Evolutionary conservation across 352 stramenopile genomes (phyloP), one percentile per base, ranked within the genome.

Genomic region (Globisporangium sylvaticum): DNA sequence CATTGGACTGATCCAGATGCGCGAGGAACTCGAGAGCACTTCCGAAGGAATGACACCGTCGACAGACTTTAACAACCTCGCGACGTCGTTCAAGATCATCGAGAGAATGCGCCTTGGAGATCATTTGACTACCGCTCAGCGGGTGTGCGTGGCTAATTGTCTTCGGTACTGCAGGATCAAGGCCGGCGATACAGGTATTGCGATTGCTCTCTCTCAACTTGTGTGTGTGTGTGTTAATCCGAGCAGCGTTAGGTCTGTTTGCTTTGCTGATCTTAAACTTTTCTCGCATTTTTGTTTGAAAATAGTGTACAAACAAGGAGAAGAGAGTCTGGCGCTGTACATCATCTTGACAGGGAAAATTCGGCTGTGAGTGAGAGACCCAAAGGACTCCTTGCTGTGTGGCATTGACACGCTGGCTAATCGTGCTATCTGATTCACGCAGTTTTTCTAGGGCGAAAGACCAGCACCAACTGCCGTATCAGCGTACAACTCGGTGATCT

Each of bases 231-330:
- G 4, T 39, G 18, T 22, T 42, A 8, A 50, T 20, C 8, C 2
- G 6, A n/a, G 48, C 9, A 27, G 27, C 3, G 29, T 32, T 55
- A 7, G 2, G 6, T 42, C 20, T 59, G 18, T 5, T 2, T 20
- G 20, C n/a, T 25, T 39, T 24, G 25, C 14, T 42, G 22, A 2
- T 34, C 31, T 24, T 37, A 48, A 5, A 24, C 25, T 12, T 50
- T 57, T 25, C 18, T 39, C 4, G 8, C 20, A 32, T 29, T 55
- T 57, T 20, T 22, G 6, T 62, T 18, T 29, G 7, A 20, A 4
- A 18, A 7, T 39, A 82, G 73, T 82, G 8, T 82, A 70, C 44
- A 71, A 55, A 20, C 72, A 82, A 65, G 73, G 68, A 27, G 70
- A 82, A 44, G 58, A 63, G 1, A 58, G 65, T 52, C 37, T 65